Evolutionary conservation across 371 early-diverging fungal genomes (phyloP), one percentile per base, ranked within the genome.

Genomic region (Apophysomyces variabilis): DNA sequence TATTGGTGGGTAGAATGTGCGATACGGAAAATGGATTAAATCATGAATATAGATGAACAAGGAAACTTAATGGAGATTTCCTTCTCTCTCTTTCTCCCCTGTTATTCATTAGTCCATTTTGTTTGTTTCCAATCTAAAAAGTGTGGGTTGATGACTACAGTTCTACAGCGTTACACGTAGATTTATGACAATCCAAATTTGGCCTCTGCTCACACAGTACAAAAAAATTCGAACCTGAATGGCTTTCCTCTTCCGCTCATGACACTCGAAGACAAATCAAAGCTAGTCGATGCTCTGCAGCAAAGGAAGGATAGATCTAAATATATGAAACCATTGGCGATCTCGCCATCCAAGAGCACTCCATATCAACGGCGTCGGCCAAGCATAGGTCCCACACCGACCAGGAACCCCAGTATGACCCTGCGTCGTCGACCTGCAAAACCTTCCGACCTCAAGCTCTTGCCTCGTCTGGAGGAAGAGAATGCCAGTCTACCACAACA

Each of bases 381-480:
- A 38, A 76, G 70, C 54, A 57, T 78, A 38, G 63, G 69, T 59
- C 74, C 76, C 32, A 76, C 76, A 16, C 82, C 82, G 9, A 75
- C 78, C 8, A 61, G 80, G 57, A 76, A 71, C 54, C 78, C 73
- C 3, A 82, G 83, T 59, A 73, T 74, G 62, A 76, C 75, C 11
- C 62, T 70, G 35, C 70, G 74, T 54, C 80, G 59, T 26, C 75
- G 50, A 59, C 73, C 66, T 64, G 75, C 57, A 57, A 70, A 70
- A 38, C 59, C 65, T n/a, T 61, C 61, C 57, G 80, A 83, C 50
- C 38, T 77, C 14, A 74, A 71, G 35, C 38, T 83, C 18, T 62
- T 80, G n/a, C 80, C 80, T 35, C 69, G 74, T 38, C 56, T 78
- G 32, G 78, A 78, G 66, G 78, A 78, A 71, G 78, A 78, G 59